Evolutionary conservation across 805 yeast genomes (phyloP).

Genomic region (Trichomonascus vanleenenianus): DNA sequence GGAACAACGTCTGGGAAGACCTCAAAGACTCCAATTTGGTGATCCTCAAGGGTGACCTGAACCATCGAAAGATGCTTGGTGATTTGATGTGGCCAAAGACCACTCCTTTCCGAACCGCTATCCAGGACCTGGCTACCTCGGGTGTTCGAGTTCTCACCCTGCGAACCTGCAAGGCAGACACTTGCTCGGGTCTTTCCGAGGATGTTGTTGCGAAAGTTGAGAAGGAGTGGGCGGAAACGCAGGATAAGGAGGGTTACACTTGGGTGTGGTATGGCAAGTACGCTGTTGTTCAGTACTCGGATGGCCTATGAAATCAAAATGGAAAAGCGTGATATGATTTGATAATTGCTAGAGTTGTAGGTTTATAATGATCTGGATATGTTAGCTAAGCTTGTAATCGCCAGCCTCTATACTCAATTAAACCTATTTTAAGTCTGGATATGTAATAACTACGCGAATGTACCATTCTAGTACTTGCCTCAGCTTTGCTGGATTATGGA

Average conservation of each 20-base stretch:
- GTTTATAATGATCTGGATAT: not conserved
- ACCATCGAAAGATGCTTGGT: slow-evolving; percentile 88
- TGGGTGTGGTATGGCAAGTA: slow-evolving; percentile 91
- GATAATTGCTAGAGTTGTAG: too few species aligned
- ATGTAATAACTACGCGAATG: too few species aligned
- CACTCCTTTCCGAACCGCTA: slow-evolving; percentile 62
- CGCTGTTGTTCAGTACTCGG: slow-evolving; percentile 72
- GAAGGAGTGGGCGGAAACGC: slow-evolving; percentile 45
- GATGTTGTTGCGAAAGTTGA: slow-evolving; percentile 68
- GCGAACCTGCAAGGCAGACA: slow-evolving; percentile 96
- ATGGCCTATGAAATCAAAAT: slow-evolving; percentile 26
- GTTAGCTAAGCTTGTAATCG: too few species aligned
- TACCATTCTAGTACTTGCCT: too few species aligned
- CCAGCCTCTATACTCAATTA: too few species aligned
- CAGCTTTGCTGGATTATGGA: too few species aligned
- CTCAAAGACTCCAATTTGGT: slow-evolving; percentile 53
- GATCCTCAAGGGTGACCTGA: slow-evolving; percentile 91
- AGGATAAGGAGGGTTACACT: slow-evolving; percentile 58
- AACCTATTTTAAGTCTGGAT: too few species aligned
- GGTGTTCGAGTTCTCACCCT: slow-evolving; percentile 64
- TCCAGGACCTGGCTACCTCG: slow-evolving; percentile 57
- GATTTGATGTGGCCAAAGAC: slow-evolving; percentile 84
- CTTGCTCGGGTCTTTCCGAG: slow-evolving; percentile 67
- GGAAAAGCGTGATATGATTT: not conserved
- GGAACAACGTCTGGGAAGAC: slow-evolving; percentile 52